Conservation (phyloP, 2,329 filamentous ascomycete species). For the Septoria petroselini region DNA sequence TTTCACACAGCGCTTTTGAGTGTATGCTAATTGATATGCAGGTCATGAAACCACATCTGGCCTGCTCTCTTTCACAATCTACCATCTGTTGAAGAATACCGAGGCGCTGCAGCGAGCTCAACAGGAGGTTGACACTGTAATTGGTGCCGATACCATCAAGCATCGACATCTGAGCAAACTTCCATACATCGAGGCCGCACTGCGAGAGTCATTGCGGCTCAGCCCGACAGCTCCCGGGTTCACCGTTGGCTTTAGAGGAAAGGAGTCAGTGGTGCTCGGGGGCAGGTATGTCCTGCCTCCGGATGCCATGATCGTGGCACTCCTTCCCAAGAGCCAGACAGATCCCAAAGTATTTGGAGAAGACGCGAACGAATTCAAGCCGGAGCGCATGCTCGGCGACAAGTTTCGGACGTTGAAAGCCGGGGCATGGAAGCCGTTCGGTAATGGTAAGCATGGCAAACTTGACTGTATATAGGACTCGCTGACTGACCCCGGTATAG, state of each 20-base stretch:
- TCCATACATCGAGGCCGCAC: constrained; percentile 61
- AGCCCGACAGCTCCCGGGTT: constrained; percentile 61
- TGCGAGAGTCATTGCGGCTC: constrained; percentile 63
- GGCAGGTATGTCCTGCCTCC: constrained; percentile 61
- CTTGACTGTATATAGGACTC: no score
- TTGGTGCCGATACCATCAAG: constrained; percentile 57
- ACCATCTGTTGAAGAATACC: constrained; percentile 63
- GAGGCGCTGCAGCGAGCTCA: constrained; percentile 59
- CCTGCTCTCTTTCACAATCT: constrained; percentile 62
- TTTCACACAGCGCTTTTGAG: no score
- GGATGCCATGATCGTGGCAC: constrained; percentile 49
- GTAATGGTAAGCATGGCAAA: constrained; percentile 55
- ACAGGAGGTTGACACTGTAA: constrained; percentile 64
- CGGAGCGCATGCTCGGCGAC: constrained; percentile 70
- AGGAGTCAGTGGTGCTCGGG: constrained; percentile 45
- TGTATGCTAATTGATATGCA: constrained; percentile 14
- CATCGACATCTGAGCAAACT: constrained; percentile 63
- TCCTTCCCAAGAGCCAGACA: constrained; percentile 56
- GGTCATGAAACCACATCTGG: constrained; percentile 71
- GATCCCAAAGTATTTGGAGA: constrained; percentile 64
- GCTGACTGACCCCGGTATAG: constrained; percentile 62
- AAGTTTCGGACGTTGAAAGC: constrained; percentile 53
- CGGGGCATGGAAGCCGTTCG: constrained; percentile 57
- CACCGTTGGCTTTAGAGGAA: constrained; percentile 10
- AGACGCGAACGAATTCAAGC: constrained; percentile 63